Conservation (phyloP, 805 yeast genomes). For the Candida silvicultrix region DNA sequence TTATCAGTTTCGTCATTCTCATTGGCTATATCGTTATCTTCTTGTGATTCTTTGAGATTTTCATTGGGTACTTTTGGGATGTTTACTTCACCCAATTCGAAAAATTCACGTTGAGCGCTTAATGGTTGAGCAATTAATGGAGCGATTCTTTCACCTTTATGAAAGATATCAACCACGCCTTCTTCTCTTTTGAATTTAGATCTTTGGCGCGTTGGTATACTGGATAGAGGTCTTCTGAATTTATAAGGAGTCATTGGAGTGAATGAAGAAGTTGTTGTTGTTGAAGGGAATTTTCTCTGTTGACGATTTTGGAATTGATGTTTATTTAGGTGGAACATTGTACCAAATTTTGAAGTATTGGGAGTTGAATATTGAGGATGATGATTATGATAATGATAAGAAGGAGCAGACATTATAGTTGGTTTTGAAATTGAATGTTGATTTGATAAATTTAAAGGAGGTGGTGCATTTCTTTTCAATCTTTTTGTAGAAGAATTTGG, state of each 20-base stretch:
- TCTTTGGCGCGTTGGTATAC: constrained; percentile 4
- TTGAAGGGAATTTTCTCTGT: too few relatives aligned
- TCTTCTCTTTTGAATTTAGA: constrained; percentile 15
- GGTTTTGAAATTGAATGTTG: constrained; percentile 10
- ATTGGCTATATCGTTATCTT: neutral
- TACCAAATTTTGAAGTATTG: neutral
- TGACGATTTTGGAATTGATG: too few relatives aligned
- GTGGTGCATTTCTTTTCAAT: constrained; percentile 25
- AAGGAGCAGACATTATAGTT: constrained; percentile 27
- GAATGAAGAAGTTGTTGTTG: constrained; percentile 10
- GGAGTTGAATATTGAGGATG: constrained; percentile 1
- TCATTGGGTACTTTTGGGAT: too few relatives aligned
- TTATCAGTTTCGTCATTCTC: constrained; percentile 8
- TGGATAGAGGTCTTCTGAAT: neutral
- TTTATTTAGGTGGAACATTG: neutral
- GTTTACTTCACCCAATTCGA: constrained; percentile 20
- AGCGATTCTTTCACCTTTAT: constrained; percentile 39
- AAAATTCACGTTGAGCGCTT: constrained; percentile 39
- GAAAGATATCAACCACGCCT: constrained; percentile 41
- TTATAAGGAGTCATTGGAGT: constrained; percentile 1
- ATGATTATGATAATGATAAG: constrained; percentile 21
- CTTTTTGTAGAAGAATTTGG: constrained; percentile 18
- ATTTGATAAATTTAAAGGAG: constrained; percentile 22
- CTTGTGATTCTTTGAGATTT: constrained; percentile 6
- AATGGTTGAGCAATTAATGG: constrained; percentile 47